Percentiles rank a stretch among this genome's conserved stretches.
These are phyloP conservation scores for Aspergillus pseudoglaucus DNA, from an alignment of 2,329 filamentous ascomycete genomes.

Conservation along the genomic window DNA sequence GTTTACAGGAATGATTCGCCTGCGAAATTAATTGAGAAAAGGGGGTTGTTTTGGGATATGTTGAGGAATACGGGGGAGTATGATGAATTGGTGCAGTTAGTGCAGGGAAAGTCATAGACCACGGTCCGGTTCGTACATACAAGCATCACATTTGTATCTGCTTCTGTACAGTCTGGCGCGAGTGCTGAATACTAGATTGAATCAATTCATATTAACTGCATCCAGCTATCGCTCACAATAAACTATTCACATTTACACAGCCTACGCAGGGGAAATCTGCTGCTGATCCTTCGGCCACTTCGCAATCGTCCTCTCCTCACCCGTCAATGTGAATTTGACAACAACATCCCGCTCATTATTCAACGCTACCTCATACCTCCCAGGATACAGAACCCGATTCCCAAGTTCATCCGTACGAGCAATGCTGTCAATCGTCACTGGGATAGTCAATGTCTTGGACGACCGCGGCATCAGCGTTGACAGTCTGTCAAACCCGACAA, in stretches of 20 bases:
- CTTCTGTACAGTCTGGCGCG: no score
- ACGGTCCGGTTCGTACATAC: background rate
- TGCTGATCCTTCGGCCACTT: conserved; percentile 29
- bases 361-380: conserved; percentile 35
- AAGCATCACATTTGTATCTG: background rate
- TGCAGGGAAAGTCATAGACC: background rate
- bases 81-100: conserved; percentile 17
- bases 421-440: conserved; percentile 33
- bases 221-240: no score
- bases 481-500: conserved; percentile 35
- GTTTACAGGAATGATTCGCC: conserved; percentile 18
- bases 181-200: no score
- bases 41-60: conserved; percentile 21
- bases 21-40: conserved; percentile 10
- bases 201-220: no score
- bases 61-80: conserved; percentile 21
- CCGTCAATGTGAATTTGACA: conserved; percentile 27
- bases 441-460: conserved; percentile 24
- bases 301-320: conserved; percentile 23
- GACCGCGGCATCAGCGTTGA: conserved; percentile 17
- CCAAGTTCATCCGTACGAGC: conserved; percentile 33
- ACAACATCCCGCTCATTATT: conserved; percentile 35
- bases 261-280: conserved; percentile 12
- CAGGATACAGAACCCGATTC: conserved; percentile 36
- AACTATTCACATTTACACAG: no score